Evolutionary conservation across 1,284 basidiomycete genomes (phyloP), one percentile per base, ranked within the genome.

Genomic region (Flammula alnicola): DNA sequence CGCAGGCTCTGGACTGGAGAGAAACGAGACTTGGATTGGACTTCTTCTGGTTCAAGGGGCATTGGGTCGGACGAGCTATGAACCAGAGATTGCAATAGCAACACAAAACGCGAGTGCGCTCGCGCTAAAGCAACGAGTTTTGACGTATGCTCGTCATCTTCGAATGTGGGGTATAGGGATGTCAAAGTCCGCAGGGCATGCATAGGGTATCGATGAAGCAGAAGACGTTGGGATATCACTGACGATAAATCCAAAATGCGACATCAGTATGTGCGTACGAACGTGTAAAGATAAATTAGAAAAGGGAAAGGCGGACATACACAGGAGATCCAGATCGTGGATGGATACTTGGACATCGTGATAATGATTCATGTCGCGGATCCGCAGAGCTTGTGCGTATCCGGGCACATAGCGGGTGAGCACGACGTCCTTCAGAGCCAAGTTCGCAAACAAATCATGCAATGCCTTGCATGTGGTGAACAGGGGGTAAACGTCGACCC

Each of bases 71-170:
- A 60, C 0, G 77, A 79, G 52, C 81, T 81, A 62, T 88, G 83
- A 0, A 84, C 83, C 26, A 87, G 70, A 4, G 85, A 80, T 56
- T 90, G 88, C 5, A 91, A 68, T 9, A 88, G 70, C 8, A 91
- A 76, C 17, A 89, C 83, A 57, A 86, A 79, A n/a, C 87, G 81
- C 10, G 87, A 86, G 60, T 91, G 86, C 1, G 81, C 78, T 17
- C 76, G 76, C 1, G 82, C 70, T 12, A 87, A 69, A 1, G 71
- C 63, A 20, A 74, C 68, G 22, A 86, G 68, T 31, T 71, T 73
- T 9, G 65, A 48, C 1, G 76, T 73, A 31, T 63, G 61, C 17
- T 65, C 60, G 38, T 73, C 68, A 40, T 74, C 71, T 8, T 73
- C 66, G 5, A 67, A 50, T 12, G 66, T 64, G 22, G 68, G 69